phyloP scores from a whole-genome alignment of 2,329 filamentous ascomycete species.

The Nemania bipapillata region DNA sequence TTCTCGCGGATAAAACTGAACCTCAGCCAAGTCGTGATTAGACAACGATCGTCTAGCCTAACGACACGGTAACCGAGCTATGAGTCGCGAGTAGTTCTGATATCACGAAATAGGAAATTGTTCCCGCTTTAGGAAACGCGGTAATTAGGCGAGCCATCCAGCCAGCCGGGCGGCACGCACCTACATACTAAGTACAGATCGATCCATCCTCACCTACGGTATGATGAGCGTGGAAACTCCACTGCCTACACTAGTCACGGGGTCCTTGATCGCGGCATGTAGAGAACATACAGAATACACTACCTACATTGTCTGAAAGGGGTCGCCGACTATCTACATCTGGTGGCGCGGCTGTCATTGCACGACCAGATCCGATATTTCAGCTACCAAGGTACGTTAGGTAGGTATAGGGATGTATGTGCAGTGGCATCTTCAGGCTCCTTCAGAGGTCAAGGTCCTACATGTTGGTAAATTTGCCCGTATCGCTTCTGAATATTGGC shows the following conservation, averaged over 20 bases:
- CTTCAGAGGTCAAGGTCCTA: background rate
- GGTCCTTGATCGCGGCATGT: slow-evolving; percentile 2
- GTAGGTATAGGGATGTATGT: too few relatives aligned
- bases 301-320: background rate
- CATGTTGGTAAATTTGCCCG: background rate
- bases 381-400: slow-evolving; percentile 5
- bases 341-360: background rate
- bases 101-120: slow-evolving; percentile 13
- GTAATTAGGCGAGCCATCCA: slow-evolving; percentile 12
- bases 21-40: background rate
- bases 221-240: slow-evolving; percentile 2
- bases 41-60: background rate
- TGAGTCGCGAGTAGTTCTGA: slow-evolving; percentile 19
- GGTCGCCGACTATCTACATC: slow-evolving; percentile 11
- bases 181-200: background rate
- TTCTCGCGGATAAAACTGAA: background rate
- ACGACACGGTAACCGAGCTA: background rate
- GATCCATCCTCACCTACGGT: slow-evolving; percentile 8
- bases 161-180: slow-evolving; percentile 12
- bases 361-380: slow-evolving; percentile 6
- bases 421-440: background rate
- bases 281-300: background rate
- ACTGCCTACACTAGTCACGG: background rate
- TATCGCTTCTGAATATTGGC: background rate
- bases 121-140: slow-evolving; percentile 12